phyloP scores from a whole-genome alignment of 2,329 filamentous ascomycete genomes.

The Alternaria panax region DNA sequence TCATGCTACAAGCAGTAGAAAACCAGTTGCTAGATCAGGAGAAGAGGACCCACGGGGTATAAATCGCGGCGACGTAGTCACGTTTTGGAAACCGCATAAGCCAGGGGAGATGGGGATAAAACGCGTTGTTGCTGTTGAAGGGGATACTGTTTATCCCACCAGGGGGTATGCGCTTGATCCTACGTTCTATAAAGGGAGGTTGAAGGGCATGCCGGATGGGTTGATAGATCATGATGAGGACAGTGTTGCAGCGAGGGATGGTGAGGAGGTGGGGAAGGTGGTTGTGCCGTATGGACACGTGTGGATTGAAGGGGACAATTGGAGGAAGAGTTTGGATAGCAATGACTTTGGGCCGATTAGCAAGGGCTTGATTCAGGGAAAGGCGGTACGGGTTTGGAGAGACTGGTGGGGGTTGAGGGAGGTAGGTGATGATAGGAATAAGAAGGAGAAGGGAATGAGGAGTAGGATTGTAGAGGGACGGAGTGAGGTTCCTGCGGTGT shows the following conservation, averaged over 20 bases:
- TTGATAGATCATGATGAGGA: constrained; percentile 31
- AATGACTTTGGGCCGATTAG: constrained; percentile 89
- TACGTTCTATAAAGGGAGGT: constrained; percentile 10
- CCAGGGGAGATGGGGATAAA: constrained; percentile 79
- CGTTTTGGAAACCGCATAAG: constrained; percentile 64
- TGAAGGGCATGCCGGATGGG: constrained; percentile 39
- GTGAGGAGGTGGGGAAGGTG: constrained; percentile 47
- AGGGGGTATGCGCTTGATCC: constrained; percentile 57
- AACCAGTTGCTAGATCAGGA: background rate
- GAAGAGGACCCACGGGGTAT: constrained; percentile 29
- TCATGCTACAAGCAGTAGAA: background rate
- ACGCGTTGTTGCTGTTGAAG: constrained; percentile 79
- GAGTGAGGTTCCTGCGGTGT: constrained; percentile 30
- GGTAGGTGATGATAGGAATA: constrained; percentile 61
- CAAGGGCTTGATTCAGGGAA: constrained; percentile 75
- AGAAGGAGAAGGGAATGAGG: constrained; percentile 50
- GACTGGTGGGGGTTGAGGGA: constrained; percentile 57
- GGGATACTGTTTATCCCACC: constrained; percentile 70
- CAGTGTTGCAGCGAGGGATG: constrained; percentile 19
- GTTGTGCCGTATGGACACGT: constrained; percentile 83
- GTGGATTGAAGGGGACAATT: constrained; percentile 94
- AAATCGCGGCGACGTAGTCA: constrained; percentile 54
- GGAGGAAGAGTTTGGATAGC: constrained; percentile 77
- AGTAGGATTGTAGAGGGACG: constrained; percentile 51
- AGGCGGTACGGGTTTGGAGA: constrained; percentile 74